phyloP scores from a whole-genome alignment of 345 rosid species.

The Dipteronia dyeriana region DNA sequence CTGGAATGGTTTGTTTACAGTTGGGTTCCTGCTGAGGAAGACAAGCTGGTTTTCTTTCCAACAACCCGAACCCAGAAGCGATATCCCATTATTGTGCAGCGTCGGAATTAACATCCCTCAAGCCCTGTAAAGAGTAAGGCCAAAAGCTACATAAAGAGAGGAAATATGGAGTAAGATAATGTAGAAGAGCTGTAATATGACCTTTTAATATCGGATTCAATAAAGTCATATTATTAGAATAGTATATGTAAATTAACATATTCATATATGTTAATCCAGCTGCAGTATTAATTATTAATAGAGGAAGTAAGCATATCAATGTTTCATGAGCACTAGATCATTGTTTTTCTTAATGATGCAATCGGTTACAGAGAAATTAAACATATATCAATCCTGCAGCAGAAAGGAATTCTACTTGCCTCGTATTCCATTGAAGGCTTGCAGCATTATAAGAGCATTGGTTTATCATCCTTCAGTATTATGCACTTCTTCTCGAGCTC shows the following conservation, averaged over 20 bases:
- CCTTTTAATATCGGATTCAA: constrained; percentile 14
- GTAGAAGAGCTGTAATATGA: constrained; percentile 14
- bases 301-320: neutral
- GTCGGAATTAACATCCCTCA: constrained; percentile 29
- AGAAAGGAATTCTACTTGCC: neutral
- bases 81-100: constrained; percentile 70
- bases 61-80: constrained; percentile 92
- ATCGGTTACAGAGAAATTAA: neutral
- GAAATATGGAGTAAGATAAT: neutral
- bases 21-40: constrained; percentile 87
- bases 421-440: neutral
- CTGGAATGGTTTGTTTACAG: constrained; percentile 36
- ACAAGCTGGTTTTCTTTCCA: constrained; percentile 88
- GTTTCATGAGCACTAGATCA: neutral
- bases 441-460: too few relatives aligned
- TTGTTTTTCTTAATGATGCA: neutral
- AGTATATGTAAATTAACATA: constrained; percentile 27
- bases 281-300: neutral
- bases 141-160: neutral
- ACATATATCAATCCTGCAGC: neutral
- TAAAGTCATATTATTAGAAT: neutral
- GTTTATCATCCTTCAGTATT: too few relatives aligned
- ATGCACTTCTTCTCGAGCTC: too few relatives aligned
- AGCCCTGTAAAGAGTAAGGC: constrained; percentile 16
- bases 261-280: constrained; percentile 13